Evolutionary conservation across 1,284 basidiomycete genomes (phyloP).

Genomic region (Austroboletus novae-zelandiae): DNA sequence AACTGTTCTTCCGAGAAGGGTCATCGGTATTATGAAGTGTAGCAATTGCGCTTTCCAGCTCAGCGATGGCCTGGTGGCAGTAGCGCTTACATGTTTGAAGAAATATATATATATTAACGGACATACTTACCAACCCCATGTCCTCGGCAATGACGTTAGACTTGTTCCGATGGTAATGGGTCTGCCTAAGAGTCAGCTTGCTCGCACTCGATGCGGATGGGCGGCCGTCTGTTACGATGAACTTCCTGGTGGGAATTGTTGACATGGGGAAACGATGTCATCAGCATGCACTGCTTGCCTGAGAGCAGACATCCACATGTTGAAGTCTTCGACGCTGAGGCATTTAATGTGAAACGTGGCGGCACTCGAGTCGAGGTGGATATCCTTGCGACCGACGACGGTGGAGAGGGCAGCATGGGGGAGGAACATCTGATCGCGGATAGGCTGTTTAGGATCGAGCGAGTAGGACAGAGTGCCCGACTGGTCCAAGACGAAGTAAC

Average conservation of each 20-base stretch:
- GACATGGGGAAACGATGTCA: slow-evolving; percentile 5
- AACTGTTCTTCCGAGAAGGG: slow-evolving; percentile 32
- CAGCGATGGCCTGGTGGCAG: slow-evolving; percentile 37
- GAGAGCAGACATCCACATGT: slow-evolving; percentile 70
- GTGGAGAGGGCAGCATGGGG: slow-evolving; percentile 74
- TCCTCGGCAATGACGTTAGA: slow-evolving; percentile 55
- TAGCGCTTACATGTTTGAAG: slow-evolving; percentile 8
- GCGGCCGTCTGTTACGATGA: slow-evolving; percentile 51
- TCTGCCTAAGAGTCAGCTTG: slow-evolving; percentile 37
- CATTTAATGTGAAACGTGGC: slow-evolving; percentile 82
- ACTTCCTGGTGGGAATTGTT: slow-evolving; percentile 44
- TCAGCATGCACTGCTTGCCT: slow-evolving; percentile 42
- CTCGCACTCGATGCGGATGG: slow-evolving; percentile 41
- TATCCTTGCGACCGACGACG: slow-evolving; percentile 63
- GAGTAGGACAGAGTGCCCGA: slow-evolving; percentile 75
- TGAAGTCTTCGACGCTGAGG: slow-evolving; percentile 65
- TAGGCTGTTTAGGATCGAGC: slow-evolving; percentile 65
- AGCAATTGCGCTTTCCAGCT: slow-evolving; percentile 43
- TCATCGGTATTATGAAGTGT: slow-evolving; percentile 31
- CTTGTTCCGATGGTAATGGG: slow-evolving; percentile 43
- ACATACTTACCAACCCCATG: slow-evolving; percentile 52
- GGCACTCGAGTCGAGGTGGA: slow-evolving; percentile 73
- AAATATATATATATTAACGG: neutral
- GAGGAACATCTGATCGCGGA: slow-evolving; percentile 68
- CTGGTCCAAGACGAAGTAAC: slow-evolving; percentile 68